Conservation (phyloP, 495 filamentous ascomycete genomes). For the Xylaria scruposa region DNA sequence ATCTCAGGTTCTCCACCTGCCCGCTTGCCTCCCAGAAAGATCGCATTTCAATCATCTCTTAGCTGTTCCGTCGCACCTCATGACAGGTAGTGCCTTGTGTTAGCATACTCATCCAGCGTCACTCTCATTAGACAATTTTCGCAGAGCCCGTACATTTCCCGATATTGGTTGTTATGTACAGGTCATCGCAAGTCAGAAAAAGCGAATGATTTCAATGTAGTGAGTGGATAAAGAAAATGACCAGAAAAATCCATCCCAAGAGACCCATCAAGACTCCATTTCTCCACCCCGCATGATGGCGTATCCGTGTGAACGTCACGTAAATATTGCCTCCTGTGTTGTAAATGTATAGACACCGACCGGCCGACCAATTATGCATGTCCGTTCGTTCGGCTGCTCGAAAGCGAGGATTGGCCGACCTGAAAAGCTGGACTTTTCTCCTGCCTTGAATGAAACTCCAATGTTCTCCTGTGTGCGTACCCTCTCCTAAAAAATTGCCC, state of each 20-base stretch:
- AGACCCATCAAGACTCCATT: conserved; percentile 9
- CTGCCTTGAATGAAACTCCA: conserved; percentile 22
- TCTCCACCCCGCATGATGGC: conserved; percentile 4
- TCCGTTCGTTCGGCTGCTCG: conserved; percentile 4
- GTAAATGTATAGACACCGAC: conserved; percentile 26
- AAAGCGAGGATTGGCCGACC: neutral
- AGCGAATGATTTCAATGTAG: conserved; percentile 16
- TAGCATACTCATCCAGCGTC: neutral
- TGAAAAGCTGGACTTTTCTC: conserved; percentile 17
- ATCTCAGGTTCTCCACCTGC: neutral
- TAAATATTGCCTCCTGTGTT: conserved; percentile 20
- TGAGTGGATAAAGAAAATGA: conserved; percentile 9
- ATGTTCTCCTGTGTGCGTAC: neutral
- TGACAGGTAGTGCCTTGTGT: neutral
- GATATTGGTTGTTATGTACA: neutral
- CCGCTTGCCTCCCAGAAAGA: neutral
- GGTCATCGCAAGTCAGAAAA: neutral
- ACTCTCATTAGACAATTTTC: neutral
- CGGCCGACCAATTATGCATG: conserved; percentile 15
- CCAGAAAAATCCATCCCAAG: neutral
- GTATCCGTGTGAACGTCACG: neutral
- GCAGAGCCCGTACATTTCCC: neutral
- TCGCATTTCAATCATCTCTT: neutral
- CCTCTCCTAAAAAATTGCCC: neutral
- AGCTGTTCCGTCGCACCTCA: neutral